Evolutionary conservation across 2,329 filamentous ascomycete species (phyloP).

Genomic region (Sporothrix pallida): DNA sequence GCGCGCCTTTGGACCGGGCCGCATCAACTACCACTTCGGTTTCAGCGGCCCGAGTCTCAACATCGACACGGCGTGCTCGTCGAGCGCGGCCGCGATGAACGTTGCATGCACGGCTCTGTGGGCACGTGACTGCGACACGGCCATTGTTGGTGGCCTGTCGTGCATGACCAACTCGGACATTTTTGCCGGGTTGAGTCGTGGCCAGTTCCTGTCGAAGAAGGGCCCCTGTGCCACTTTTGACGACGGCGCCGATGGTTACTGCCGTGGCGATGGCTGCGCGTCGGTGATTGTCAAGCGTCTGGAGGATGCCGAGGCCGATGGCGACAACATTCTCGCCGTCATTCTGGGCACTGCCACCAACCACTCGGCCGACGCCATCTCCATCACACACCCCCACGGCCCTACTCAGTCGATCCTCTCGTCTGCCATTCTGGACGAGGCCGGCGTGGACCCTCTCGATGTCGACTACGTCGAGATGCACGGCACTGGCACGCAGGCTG

Average conservation of each 20-base stretch:
- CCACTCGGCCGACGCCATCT: slow-evolving; percentile 79
- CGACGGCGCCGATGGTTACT: slow-evolving; percentile 80
- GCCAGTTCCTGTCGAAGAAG: slow-evolving; percentile 78
- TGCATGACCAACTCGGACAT: slow-evolving; percentile 82
- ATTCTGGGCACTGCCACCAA: slow-evolving; percentile 79
- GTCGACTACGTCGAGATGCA: slow-evolving; percentile 89
- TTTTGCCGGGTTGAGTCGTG: slow-evolving; percentile 75
- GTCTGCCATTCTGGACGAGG: slow-evolving; percentile 70
- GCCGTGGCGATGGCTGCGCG: slow-evolving; percentile 74
- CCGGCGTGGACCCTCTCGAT: slow-evolving; percentile 75
- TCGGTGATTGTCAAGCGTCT: slow-evolving; percentile 79
- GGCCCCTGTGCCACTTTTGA: slow-evolving; percentile 82
- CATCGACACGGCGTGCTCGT: slow-evolving; percentile 80
- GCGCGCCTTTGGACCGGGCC: slow-evolving; percentile 55
- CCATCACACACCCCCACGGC: slow-evolving; percentile 82
- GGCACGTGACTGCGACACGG: slow-evolving; percentile 79
- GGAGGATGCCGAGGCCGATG: slow-evolving; percentile 76
- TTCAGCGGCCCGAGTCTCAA: slow-evolving; percentile 75
- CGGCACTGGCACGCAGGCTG: slow-evolving; percentile 85
- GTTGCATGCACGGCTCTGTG: slow-evolving; percentile 74
- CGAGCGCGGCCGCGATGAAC: slow-evolving; percentile 73
- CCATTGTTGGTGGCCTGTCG: slow-evolving; percentile 78
- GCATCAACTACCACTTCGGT: slow-evolving; percentile 79
- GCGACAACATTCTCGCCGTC: slow-evolving; percentile 77
- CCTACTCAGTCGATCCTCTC: slow-evolving; percentile 76